A percentile compares a stretch with the other conserved stretches of the same genome.
phyloP scores from a whole-genome alignment of 768 basidiomycete genomes.

The Pleurotus salmoneostramineus region DNA sequence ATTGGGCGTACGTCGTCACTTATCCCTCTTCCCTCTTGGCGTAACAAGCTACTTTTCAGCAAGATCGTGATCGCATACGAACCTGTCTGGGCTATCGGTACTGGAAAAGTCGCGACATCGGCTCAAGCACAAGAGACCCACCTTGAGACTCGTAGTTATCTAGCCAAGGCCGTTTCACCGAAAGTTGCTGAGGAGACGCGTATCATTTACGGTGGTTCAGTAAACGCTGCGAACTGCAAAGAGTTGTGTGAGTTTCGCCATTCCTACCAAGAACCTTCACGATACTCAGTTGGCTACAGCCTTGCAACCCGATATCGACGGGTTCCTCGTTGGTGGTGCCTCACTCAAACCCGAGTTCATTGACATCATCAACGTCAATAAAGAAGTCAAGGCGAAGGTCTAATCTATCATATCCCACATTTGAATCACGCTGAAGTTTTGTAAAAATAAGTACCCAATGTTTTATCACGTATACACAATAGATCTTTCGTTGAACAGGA shows the following conservation, averaged over 20 bases:
- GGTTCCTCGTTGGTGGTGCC: conserved; percentile 97
- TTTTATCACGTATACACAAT: too few relatives aligned
- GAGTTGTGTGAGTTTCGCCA: conserved; percentile 69
- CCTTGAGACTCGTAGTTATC: conserved; percentile 72
- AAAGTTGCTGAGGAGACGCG: conserved; percentile 70
- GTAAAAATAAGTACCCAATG: too few relatives aligned
- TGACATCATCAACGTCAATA: conserved; percentile 78
- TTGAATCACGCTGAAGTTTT: too few relatives aligned
- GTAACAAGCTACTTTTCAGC: conserved; percentile 30
- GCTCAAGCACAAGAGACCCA: conserved; percentile 95
- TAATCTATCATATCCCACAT: neutral
- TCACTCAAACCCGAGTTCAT: conserved; percentile 97
- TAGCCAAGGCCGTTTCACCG: conserved; percentile 59
- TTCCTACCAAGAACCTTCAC: neutral
- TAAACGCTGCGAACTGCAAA: conserved; percentile 82
- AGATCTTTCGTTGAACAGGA: too few relatives aligned
- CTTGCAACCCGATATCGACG: conserved; percentile 81
- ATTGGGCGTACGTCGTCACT: conserved; percentile 69
- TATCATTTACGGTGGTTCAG: conserved; percentile 96
- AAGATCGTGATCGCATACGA: conserved; percentile 95
- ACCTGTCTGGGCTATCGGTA: conserved; percentile 98
- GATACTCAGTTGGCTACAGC: conserved; percentile 37
- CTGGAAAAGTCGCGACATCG: conserved; percentile 90
- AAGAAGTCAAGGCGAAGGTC: conserved; percentile 10
- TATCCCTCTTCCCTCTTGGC: neutral